Conservation (phyloP, 257 asterid genomes). For the Orobanche coerulescens region DNA sequence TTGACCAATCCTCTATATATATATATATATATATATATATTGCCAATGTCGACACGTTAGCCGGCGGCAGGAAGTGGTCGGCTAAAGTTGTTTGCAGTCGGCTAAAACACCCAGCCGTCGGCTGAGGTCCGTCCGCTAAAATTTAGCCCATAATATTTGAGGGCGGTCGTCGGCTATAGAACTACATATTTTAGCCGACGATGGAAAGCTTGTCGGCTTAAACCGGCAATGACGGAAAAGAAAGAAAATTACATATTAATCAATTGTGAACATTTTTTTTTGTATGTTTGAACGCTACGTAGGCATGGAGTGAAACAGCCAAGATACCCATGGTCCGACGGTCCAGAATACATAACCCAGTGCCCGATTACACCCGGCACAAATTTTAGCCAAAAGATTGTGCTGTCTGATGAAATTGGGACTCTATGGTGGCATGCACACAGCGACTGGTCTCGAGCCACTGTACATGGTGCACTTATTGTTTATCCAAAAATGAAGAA, state of each 20-base stretch:
- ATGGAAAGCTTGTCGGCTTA: too few species aligned
- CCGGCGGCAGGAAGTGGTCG: too few species aligned
- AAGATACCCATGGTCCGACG: conserved; percentile 57
- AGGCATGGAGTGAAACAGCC: conserved; percentile 62
- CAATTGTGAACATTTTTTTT: not conserved
- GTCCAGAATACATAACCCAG: conserved; percentile 48
- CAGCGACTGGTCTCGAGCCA: conserved; percentile 48
- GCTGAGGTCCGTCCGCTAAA: too few species aligned
- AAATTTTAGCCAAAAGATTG: conserved; percentile 31
- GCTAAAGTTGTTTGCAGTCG: too few species aligned
- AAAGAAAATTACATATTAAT: not conserved
- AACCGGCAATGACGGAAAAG: too few species aligned
- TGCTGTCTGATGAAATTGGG: conserved; percentile 39
- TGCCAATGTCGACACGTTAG: too few species aligned
- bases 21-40: too few species aligned
- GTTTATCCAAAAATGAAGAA: conserved; percentile 25
- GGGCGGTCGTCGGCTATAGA: too few species aligned
- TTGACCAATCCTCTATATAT: not conserved
- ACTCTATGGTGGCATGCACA: conserved; percentile 74
- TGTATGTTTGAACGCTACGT: not conserved
- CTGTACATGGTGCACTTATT: conserved; percentile 40
- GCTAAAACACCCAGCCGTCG: too few species aligned
- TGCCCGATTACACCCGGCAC: conserved; percentile 46
- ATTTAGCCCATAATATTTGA: too few species aligned
- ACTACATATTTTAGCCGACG: too few species aligned